These are phyloP conservation scores for Fraxinus nigra DNA, from an alignment of 305 asterid genomes.

Conservation along the genomic window DNA sequence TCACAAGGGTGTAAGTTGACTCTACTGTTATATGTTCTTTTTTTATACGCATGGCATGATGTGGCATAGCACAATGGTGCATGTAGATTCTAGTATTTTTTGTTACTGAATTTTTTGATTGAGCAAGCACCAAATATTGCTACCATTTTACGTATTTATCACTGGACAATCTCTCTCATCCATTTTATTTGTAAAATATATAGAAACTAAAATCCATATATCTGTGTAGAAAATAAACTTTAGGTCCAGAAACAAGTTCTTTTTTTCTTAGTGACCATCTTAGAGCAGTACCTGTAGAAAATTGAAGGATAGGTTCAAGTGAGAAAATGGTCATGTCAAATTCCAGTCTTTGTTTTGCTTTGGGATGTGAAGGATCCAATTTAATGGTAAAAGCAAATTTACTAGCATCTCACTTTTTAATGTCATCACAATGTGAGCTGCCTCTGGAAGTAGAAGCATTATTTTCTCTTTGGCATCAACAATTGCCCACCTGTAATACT, in stretches of 20 bases:
- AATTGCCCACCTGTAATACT: not conserved
- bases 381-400: not conserved
- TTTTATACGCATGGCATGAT: not conserved
- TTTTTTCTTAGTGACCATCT: not conserved
- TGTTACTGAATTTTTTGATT: constrained; percentile 7
- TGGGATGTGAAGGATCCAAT: not conserved
- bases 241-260: not conserved
- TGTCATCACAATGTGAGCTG: not conserved
- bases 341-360: not conserved
- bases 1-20: constrained; percentile 83
- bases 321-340: not conserved
- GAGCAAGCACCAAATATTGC: not conserved
- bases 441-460: not conserved
- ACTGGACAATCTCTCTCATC: not conserved
- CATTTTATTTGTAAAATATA: not conserved
- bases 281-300: not conserved
- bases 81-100: not conserved
- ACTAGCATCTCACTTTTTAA: not conserved
- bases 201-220: not conserved
- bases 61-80: not conserved
- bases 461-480: not conserved
- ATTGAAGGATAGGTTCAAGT: not conserved
- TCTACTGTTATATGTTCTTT: not conserved
- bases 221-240: not conserved
- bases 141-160: not conserved